Conservation (phyloP, 2,329 filamentous ascomycete genomes). For the Xylaria digitata region DNA sequence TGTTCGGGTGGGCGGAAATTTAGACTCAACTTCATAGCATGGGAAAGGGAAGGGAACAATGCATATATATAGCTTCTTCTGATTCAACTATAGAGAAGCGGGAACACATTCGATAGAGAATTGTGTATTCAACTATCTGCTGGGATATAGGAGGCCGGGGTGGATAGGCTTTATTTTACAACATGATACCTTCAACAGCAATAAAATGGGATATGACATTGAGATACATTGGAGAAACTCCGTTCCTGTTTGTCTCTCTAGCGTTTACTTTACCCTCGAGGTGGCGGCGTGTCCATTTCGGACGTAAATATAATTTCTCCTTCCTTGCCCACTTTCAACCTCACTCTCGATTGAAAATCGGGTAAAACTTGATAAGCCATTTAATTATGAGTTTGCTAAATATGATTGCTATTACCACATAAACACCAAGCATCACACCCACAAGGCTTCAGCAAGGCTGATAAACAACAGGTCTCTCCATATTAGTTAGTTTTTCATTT, state of each 20-base stretch:
- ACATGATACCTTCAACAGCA: conserved; percentile 38
- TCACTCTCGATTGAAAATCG: no score
- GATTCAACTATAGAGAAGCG: conserved; percentile 40
- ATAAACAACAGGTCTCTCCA: no score
- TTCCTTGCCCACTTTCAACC: no score
- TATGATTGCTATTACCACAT: no score
- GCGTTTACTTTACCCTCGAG: background rate
- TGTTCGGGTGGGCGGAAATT: conserved; percentile 26
- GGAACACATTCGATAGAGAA: conserved; percentile 22
- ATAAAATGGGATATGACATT: conserved; percentile 25
- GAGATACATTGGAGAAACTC: background rate
- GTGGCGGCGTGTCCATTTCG: no score
- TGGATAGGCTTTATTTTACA: conserved; percentile 2
- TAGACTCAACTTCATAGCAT: conserved; percentile 38
- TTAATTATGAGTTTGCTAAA: no score
- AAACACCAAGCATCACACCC: no score
- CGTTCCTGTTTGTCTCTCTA: background rate
- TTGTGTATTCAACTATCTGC: conserved; percentile 19
- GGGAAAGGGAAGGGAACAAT: conserved; percentile 20
- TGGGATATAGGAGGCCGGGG: background rate
- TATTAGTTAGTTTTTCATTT: no score
- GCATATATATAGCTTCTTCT: conserved; percentile 33
- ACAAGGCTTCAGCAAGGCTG: no score
- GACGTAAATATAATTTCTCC: no score
- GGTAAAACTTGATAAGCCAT: no score